Percentiles rank a stretch among this genome's conserved stretches.
Conservation (phyloP, 2,329 filamentous ascomycete species). For the Herpotrichia juniperi region DNA sequence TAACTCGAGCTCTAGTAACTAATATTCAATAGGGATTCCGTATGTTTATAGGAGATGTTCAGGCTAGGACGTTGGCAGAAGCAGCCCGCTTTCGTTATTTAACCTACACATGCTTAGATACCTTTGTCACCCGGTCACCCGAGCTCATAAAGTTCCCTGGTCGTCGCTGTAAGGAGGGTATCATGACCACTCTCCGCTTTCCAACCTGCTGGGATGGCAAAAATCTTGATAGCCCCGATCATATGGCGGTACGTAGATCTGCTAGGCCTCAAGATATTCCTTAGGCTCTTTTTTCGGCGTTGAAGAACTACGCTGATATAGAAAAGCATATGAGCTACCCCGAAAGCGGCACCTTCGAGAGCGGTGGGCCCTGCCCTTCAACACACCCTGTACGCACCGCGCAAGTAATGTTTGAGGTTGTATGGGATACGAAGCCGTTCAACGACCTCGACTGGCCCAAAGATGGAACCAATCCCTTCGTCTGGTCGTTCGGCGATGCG, state of each 20-base stretch:
- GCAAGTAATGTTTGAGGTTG: constrained; percentile 26
- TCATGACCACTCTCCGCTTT: constrained; percentile 24
- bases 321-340: constrained; percentile 16
- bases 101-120: constrained; percentile 26
- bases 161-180: constrained; percentile 20
- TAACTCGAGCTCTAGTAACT: neutral
- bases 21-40: constrained; percentile 19
- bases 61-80: constrained; percentile 15
- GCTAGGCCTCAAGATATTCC: neutral
- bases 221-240: constrained; percentile 57
- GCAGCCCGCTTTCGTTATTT: constrained; percentile 21
- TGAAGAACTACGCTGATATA: constrained; percentile 1
- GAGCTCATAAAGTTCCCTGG: constrained; percentile 17
- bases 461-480: constrained; percentile 27
- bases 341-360: constrained; percentile 31
- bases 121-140: constrained; percentile 16
- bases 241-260: constrained; percentile 34
- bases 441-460: constrained; percentile 19
- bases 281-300: neutral
- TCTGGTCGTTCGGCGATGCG: constrained; percentile 23
- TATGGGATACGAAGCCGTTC: constrained; percentile 25
- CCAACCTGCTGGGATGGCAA: constrained; percentile 51
- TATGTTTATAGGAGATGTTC: constrained; percentile 24
- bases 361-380: constrained; percentile 19
- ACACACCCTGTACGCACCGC: constrained; percentile 22